Evolutionary conservation across 176 grass and related monocot species (phyloP), one percentile per base, ranked within the genome.

Genomic region (Olyra latifolia): DNA sequence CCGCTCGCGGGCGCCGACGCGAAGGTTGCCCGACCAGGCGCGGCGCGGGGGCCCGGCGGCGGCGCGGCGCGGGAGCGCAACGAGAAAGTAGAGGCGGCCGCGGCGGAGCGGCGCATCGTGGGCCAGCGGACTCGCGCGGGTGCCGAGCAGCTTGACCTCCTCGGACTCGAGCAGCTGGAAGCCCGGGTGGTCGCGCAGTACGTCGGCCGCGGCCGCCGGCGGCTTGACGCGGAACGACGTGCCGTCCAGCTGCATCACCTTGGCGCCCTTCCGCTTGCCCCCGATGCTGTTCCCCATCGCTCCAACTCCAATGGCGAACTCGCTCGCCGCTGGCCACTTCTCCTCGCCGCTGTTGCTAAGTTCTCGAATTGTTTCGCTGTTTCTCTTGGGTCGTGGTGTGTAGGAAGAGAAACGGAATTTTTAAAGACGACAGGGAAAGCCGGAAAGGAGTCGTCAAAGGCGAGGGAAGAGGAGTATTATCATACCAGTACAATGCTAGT

Each of bases 231-330:
- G 90, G 77, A 98, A 89, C 35, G 86, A 85, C 12, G 81, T 91
- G 41, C 96, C 92, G 70, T 98, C 96, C 8, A 95, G 78, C 88
- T 93, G 93, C 96, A 98, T 98, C 80, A 98, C 92, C 92, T 93
- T 95, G 39, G 90, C 88, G 14, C 84, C 72, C 72, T 80, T 85
- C 4, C 84, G 88, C 88, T 88, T 98, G 42, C 62, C 92, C 9
- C 92, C 90, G 28, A 98, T 78, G 81, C 83, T 93, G 62, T 98
- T 98, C 42, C 96, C 96, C 96, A 98, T 98, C 27, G 72, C 62
- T 25, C n/a, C 20, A 3, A 1, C 5, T 30, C 3, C 30, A 0
- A 10, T 25, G 7, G 6, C 59, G 59, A 61, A 27, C 28, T 6
- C 10, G 58, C 28, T 25, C n/a, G n/a, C n/a, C n/a, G 22, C 55